A percentile compares a stretch with the other conserved stretches of the same genome.
Evolutionary conservation across 208 protist species (phyloP).

Genomic region (Trypanosoma grayi): DNA sequence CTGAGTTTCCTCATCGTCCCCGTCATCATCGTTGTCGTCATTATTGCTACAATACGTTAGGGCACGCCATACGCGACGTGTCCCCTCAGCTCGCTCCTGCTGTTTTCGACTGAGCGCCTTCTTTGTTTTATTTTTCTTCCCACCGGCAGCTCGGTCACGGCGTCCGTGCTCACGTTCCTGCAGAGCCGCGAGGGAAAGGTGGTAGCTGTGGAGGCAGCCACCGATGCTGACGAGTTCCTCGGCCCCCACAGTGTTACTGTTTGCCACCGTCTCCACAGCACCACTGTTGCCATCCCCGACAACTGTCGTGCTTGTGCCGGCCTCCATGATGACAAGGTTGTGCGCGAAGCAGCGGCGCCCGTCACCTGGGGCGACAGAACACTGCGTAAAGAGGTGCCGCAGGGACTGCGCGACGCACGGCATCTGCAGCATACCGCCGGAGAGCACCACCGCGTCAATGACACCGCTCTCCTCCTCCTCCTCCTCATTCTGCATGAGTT

Average conservation of each 20-base stretch:
- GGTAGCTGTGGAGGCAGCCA: conserved; percentile 72
- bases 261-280: conserved; percentile 4
- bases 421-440: conserved; percentile 82
- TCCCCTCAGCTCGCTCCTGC: conserved; percentile 17
- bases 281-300: background rate
- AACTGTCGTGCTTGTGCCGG: conserved; percentile 13
- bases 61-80: conserved; percentile 26
- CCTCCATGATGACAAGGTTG: conserved; percentile 30
- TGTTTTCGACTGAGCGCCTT: background rate
- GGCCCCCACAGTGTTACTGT: conserved; percentile 33
- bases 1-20: background rate
- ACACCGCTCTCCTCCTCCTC: conserved; percentile 11
- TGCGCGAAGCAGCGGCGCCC: conserved; percentile 8
- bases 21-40: background rate
- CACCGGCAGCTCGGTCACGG: background rate
- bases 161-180: conserved; percentile 14
- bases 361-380: background rate
- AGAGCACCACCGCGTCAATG: conserved; percentile 59
- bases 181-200: conserved; percentile 33
- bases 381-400: conserved; percentile 28
- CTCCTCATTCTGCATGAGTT: conserved; percentile 11
- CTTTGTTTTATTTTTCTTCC: conserved; percentile 4
- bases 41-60: conserved; percentile 16
- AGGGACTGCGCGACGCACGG: conserved; percentile 44
- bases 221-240: conserved; percentile 64